A percentile compares a stretch with the other conserved stretches of the same genome.
These are phyloP conservation scores for Rosellinia necatrix DNA, from an alignment of 2,329 filamentous ascomycete genomes.

Conservation along the genomic window DNA sequence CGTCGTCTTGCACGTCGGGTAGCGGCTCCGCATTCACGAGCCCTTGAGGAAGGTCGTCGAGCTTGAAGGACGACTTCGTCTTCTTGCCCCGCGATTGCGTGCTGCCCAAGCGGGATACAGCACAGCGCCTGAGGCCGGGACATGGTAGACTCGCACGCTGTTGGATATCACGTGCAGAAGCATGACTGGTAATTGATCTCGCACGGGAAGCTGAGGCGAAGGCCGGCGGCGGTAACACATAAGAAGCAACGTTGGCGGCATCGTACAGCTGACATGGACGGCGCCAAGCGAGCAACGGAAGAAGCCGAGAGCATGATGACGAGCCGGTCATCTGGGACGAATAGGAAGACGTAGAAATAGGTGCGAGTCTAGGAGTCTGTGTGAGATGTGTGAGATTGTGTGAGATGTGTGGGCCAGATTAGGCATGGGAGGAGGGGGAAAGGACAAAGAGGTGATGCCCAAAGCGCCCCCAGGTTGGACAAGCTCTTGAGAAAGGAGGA, in stretches of 20 bases:
- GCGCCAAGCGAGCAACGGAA: slow-evolving; percentile 30
- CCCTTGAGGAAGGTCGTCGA: slow-evolving; percentile 63
- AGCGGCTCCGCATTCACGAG: slow-evolving; percentile 33
- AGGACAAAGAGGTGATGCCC: not conserved
- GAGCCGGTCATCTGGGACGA: slow-evolving; percentile 31
- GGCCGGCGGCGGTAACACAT: slow-evolving; percentile 7
- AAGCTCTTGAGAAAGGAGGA: not conserved
- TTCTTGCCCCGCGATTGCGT: slow-evolving; percentile 56
- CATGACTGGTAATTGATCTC: slow-evolving; percentile 15
- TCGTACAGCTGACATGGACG: slow-evolving; percentile 21
- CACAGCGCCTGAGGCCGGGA: slow-evolving; percentile 1
- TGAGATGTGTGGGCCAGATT: slow-evolving; percentile 1
- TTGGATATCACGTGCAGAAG: slow-evolving; percentile 19
- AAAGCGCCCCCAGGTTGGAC: not conserved
- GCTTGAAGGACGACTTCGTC: slow-evolving; percentile 56
- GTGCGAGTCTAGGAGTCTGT: not conserved
- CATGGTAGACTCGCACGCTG: slow-evolving; percentile 9
- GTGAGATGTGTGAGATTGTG: not conserved
- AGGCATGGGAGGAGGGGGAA: not conserved
- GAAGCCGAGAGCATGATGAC: slow-evolving; percentile 30
- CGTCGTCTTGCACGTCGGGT: slow-evolving; percentile 43
- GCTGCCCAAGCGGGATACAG: not conserved
- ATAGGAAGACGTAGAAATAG: not conserved
- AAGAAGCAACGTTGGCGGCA: slow-evolving; percentile 9
- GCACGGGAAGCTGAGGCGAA: slow-evolving; percentile 13